phyloP scores from a whole-genome alignment of 2,329 filamentous ascomycete species.

The Colletotrichum gigasporum region DNA sequence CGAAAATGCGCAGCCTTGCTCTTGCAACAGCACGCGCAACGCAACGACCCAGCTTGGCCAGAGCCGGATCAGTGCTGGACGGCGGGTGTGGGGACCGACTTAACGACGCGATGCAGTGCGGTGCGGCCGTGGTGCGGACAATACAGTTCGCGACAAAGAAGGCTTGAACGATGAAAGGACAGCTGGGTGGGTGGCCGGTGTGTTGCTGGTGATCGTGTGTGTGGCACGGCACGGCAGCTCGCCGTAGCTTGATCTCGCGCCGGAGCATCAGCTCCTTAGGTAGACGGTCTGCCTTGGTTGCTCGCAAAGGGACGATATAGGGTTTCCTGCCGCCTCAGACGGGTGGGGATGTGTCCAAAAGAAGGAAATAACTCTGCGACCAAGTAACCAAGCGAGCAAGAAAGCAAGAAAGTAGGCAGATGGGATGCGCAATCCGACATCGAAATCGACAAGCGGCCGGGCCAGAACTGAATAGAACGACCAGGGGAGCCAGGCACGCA shows the following conservation, averaged over 20 bases:
- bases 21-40: not conserved
- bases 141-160: not conserved
- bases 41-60: too few relatives aligned
- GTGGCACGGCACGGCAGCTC: not conserved
- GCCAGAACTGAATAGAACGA: conserved; percentile 28
- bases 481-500: conserved; percentile 10
- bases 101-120: too few relatives aligned
- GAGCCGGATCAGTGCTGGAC: not conserved
- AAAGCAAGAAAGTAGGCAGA: conserved; percentile 26
- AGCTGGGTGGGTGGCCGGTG: not conserved
- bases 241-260: not conserved
- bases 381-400: conserved; percentile 7
- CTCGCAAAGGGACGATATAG: not conserved
- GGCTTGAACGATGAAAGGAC: not conserved
- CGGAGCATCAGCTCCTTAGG: conserved; percentile 28
- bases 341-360: conserved; percentile 14
- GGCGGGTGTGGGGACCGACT: not conserved
- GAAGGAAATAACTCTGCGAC: conserved; percentile 10
- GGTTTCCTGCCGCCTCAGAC: conserved; percentile 17
- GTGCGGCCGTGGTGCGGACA: not conserved
- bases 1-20: not conserved
- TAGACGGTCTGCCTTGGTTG: not conserved
- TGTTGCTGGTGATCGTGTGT: not conserved
- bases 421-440: conserved; percentile 15
- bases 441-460: conserved; percentile 10